A percentile compares a stretch with the other conserved stretches of the same genome.
Evolutionary conservation across 2,329 filamentous ascomycete species (phyloP).

Genomic region (Zalaria sp.): DNA sequence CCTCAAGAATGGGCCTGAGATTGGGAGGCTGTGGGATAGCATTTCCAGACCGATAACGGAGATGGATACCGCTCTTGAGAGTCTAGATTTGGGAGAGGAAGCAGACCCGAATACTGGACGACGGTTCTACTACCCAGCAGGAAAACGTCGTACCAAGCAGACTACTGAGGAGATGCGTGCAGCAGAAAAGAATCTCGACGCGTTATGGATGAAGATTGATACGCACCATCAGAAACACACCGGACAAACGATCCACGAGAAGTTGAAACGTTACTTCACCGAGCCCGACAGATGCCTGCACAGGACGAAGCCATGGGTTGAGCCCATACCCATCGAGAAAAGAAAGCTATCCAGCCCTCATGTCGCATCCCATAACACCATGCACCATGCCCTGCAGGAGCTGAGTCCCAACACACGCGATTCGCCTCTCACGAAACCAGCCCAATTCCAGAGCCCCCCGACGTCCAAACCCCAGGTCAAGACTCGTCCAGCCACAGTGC

Average conservation of each 20-base stretch:
- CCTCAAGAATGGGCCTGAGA: too few relatives aligned
- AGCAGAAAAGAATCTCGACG: constrained; percentile 35
- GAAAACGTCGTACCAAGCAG: constrained; percentile 32
- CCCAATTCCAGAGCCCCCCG: too few relatives aligned
- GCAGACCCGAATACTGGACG: too few relatives aligned
- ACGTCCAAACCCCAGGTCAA: constrained; percentile 9
- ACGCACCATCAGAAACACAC: constrained; percentile 2
- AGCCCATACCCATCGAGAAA: neutral
- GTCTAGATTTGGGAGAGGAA: too few relatives aligned
- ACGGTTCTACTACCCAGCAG: constrained; percentile 32
- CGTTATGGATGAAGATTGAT: constrained; percentile 26
- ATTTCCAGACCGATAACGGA: too few relatives aligned
- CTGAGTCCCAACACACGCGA: too few relatives aligned
- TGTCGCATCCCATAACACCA: too few relatives aligned
- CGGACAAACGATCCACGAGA: neutral
- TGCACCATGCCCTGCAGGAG: too few relatives aligned
- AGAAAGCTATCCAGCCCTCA: too few relatives aligned
- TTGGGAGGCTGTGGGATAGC: too few relatives aligned
- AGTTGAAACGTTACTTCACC: constrained; percentile 1
- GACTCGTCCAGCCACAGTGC: constrained; percentile 6
- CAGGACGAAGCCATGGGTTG: constrained; percentile 1
- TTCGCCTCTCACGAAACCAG: too few relatives aligned
- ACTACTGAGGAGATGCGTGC: constrained; percentile 29
- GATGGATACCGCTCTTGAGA: too few relatives aligned
- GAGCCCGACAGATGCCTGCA: constrained; percentile 2